These are phyloP conservation scores for Tolypocladium nubicola DNA, from an alignment of 2,329 filamentous ascomycete genomes.

Conservation along the genomic window DNA sequence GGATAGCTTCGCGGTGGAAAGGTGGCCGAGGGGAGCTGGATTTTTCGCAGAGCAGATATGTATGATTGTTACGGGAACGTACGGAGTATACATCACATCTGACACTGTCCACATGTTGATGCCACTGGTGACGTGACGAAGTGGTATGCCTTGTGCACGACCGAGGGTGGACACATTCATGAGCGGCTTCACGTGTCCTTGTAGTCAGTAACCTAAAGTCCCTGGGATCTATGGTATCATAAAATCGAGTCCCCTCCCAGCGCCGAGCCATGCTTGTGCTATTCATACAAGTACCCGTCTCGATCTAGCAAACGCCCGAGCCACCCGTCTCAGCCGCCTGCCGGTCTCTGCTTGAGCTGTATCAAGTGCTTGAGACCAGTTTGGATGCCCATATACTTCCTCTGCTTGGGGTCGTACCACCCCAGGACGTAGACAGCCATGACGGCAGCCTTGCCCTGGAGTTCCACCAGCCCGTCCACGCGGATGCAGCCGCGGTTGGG, in stretches of 20 bases:
- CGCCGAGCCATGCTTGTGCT: constrained; percentile 13
- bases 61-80: neutral
- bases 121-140: neutral
- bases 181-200: neutral
- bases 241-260: constrained; percentile 9
- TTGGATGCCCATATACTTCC: constrained; percentile 29
- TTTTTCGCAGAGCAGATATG: neutral
- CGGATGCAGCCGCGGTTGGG: constrained; percentile 41
- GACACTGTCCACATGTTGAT: neutral
- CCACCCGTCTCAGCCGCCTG: constrained; percentile 12
- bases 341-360: constrained; percentile 27
- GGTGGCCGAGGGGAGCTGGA: neutral
- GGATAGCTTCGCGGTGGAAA: neutral
- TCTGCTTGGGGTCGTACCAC: constrained; percentile 46
- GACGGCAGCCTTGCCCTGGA: constrained; percentile 33
- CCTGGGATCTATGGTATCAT: constrained; percentile 15
- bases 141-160: neutral
- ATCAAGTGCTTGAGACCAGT: constrained; percentile 32
- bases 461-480: constrained; percentile 44
- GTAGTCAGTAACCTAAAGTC: neutral
- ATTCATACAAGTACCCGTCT: neutral
- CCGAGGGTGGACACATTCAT: neutral
- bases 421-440: constrained; percentile 40
- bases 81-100: neutral
- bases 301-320: neutral